Evolutionary conservation across 495 filamentous ascomycete species (phyloP).

Genomic region (Aspergillus bridgeri): DNA sequence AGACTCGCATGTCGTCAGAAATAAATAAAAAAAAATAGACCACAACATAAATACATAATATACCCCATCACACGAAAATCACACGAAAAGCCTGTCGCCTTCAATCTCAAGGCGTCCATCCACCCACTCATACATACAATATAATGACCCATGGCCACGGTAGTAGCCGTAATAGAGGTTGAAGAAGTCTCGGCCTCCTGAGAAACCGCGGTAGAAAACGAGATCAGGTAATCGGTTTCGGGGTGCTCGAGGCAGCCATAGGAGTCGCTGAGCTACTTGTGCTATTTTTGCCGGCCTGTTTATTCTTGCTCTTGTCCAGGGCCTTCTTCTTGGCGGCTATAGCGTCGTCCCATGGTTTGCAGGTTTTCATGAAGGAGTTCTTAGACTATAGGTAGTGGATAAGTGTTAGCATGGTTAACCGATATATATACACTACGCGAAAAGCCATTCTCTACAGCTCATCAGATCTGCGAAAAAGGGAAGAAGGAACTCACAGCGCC

Average conservation of each 20-base stretch:
- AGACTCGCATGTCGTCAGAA: too few relatives aligned
- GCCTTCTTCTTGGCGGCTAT: constrained; percentile 18
- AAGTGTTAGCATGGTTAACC: too few relatives aligned
- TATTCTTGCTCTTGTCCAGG: neutral
- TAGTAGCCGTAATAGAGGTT: neutral
- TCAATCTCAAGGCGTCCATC: too few relatives aligned
- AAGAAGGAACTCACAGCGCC: constrained; percentile 17
- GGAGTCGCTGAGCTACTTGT: neutral
- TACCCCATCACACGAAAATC: too few relatives aligned
- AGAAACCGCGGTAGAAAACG: neutral
- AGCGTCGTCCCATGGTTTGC: constrained; percentile 26
- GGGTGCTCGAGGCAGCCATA: neutral
- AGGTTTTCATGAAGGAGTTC: constrained; percentile 10
- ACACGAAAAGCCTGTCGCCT: too few relatives aligned
- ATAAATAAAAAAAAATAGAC: too few relatives aligned
- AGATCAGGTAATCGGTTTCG: neutral
- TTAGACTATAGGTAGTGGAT: neutral
- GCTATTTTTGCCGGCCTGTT: neutral
- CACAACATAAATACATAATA: too few relatives aligned
- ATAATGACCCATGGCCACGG: neutral
- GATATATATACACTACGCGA: too few relatives aligned
- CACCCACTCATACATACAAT: too few relatives aligned
- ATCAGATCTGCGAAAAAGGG: too few relatives aligned
- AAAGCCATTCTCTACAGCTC: too few relatives aligned
- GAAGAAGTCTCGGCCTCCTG: neutral